Base-by-base conservation (phyloP, 1,284 basidiomycete genomes). In the Ganoderma multipileum region DNA sequence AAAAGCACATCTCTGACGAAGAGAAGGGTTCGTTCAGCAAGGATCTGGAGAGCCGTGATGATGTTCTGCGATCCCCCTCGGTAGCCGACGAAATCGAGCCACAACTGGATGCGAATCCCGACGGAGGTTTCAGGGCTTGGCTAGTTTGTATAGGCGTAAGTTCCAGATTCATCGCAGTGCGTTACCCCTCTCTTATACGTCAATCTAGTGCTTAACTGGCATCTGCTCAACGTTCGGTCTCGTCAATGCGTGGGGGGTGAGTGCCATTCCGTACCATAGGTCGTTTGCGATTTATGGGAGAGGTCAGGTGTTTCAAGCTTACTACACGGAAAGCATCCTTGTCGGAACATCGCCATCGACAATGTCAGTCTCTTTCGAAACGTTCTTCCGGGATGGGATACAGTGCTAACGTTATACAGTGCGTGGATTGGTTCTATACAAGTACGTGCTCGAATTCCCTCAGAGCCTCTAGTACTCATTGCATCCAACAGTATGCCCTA, bases 361-460 rank as follows among this genome's bases (percentile, higher is more conserved):
- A 39, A 89, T 91, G 89, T 90, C 75, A 69, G 87, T 76, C n/a
- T 26, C 16, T 20, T 39, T 30, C 16, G 8, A 28, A 26, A 16
- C 30, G n/a, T 60, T 41, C 23, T 39, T n/a, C 8, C 8, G 8
- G 4, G n/a, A 26, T 9, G 30, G 16, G 9, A 36, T 20, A 11
- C n/a, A 18, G 20, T 47, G 33, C 18, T 47, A 20, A 57, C 47
- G 36, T 16, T 23, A 63, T 26, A 2, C 67, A 91, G 89, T 57
- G 86, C 90, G 14, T 93, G 91, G 91, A 92, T 93, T 69, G 91
- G 91, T 3, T 91, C 91, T 0, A 80, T 91, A 67, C 90, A 92
- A 79, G 88, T 86, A 60, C 33, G 20, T 33, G 3, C 28, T 23
- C 20, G 20, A 16, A 30, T 36, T 11, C 26, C 20, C 28, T 55